Evolutionary conservation across 2,329 filamentous ascomycete genomes (phyloP).

Genomic region (Fusarium sp.): DNA sequence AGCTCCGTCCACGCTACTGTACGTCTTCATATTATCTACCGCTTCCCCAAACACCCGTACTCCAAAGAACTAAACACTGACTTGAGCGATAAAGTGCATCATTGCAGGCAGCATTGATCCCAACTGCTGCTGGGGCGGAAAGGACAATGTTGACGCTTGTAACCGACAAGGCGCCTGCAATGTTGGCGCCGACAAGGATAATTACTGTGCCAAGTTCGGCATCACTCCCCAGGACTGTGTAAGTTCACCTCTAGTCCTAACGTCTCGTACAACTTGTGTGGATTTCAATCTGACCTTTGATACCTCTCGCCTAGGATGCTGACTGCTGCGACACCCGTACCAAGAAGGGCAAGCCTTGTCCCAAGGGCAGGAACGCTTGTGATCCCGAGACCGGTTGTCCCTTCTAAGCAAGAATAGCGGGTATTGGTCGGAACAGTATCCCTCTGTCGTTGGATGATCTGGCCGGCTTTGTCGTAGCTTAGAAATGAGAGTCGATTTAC

Average conservation of each 20-base stretch:
- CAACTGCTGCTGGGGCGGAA: slow-evolving; percentile 4
- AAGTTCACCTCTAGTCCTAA: not conserved
- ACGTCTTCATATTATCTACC: not conserved
- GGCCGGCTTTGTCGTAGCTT: not conserved
- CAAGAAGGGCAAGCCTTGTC: slow-evolving; percentile 2
- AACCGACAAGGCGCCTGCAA: not conserved
- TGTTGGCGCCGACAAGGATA: not conserved
- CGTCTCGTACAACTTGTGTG: too few relatives aligned
- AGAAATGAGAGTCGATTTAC: not conserved
- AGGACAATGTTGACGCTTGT: not conserved
- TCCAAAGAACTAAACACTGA: not conserved
- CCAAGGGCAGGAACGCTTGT: not conserved
- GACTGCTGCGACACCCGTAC: not conserved
- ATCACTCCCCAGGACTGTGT: not conserved
- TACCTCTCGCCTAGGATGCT: not conserved
- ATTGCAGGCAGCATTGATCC: not conserved
- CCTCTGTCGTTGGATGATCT: not conserved
- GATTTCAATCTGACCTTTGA: not conserved
- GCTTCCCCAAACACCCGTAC: not conserved
- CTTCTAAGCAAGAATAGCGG: not conserved
- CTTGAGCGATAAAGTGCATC: not conserved
- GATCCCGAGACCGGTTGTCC: not conserved
- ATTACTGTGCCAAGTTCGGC: not conserved
- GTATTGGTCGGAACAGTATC: not conserved
- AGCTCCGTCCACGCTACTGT: not conserved